Evolutionary conservation across 2,329 filamentous ascomycete species (phyloP).

Genomic region (Cercospora janseana): DNA sequence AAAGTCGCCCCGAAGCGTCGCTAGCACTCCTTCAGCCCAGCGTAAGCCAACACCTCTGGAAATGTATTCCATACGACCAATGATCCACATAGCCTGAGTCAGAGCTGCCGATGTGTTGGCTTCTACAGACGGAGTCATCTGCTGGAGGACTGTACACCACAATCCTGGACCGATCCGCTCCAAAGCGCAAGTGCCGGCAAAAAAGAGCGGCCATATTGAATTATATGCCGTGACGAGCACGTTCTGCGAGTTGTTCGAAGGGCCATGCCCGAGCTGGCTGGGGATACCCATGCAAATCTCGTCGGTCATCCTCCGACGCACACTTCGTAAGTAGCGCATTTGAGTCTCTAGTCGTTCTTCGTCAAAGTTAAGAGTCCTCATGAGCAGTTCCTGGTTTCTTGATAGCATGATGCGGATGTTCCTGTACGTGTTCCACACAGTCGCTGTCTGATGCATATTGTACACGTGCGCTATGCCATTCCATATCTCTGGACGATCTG

Average conservation of each 20-base stretch:
- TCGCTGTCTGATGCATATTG: conserved; percentile 21
- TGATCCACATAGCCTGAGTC: conserved; percentile 34
- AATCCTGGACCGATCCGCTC: conserved; percentile 29
- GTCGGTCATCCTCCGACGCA: conserved; percentile 34
- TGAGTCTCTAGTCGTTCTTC: conserved; percentile 25
- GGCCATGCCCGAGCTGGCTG: conserved; percentile 31
- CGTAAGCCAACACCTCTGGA: conserved; percentile 29
- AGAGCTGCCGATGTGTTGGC: conserved; percentile 26
- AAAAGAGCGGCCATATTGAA: conserved; percentile 38
- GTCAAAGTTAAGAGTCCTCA: conserved; percentile 22
- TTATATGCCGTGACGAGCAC: conserved; percentile 34
- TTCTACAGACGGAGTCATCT: conserved; percentile 9
- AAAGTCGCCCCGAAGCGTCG: conserved; percentile 34
- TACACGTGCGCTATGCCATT: conserved; percentile 34
- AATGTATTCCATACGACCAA: conserved; percentile 35
- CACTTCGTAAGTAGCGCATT: conserved; percentile 28
- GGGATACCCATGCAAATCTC: conserved; percentile 35
- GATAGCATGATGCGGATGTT: conserved; percentile 34
- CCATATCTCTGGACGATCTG: conserved; percentile 34
- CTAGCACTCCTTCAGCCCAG: conserved; percentile 36
- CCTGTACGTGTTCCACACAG: conserved; percentile 33
- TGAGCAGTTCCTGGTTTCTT: conserved; percentile 32
- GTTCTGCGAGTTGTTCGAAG: conserved; percentile 27
- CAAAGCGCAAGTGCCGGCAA: conserved; percentile 35
- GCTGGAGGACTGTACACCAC: conserved; percentile 14